Base-by-base conservation (phyloP, 345 rosid species). In the Rubroshorea leprosula region DNA sequence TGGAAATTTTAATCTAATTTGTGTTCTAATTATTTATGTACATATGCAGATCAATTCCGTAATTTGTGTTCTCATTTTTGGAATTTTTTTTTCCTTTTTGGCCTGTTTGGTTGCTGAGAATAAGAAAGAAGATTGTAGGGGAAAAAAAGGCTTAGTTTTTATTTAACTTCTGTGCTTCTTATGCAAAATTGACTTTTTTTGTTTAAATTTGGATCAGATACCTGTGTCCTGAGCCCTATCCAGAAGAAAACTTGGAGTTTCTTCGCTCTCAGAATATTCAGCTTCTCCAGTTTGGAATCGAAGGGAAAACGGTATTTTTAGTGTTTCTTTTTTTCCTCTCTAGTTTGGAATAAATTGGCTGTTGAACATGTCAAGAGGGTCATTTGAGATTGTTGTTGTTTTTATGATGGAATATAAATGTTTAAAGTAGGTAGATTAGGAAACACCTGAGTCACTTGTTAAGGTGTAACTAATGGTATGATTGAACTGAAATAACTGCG, bases 151-250 rank as follows among this genome's bases (percentile, higher is more conserved):
- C 16, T 9, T 0, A 10, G 10, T 14, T 25, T n/a, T n/a, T 11
- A 12, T 54, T 26, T 25, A 25, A 54, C 20, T 11, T 22, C 4
- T n/a, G 25, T 35, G 11, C 26, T 23, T 51, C 49, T 19, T 15
- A 49, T 19, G 35, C 7, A 51, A 24, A 31, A 52, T 51, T 15
- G 46, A 64, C 41, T 67, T 56, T 54, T 21, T 21, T 51, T 38
- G 39, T 23, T 26, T 31, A 62, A 17, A 38, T 20, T 56, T 44
- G 58, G 63, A 21, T 61, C 90, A 90, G 90, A 69, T 90, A 79
- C 64, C 68, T 87, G 77, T 90, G 97, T 64, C 80, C 82, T 46
- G 96, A 87, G 67, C 87, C 93, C 0, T 90, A 87, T 65, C 96
- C 96, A 0, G 80, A 80, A 56, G 96, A 83, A 27, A 90, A 76